These are phyloP conservation scores for Allantophomopsis cytisporea DNA, from an alignment of 2,329 filamentous ascomycete genomes.

Conservation along the genomic window DNA sequence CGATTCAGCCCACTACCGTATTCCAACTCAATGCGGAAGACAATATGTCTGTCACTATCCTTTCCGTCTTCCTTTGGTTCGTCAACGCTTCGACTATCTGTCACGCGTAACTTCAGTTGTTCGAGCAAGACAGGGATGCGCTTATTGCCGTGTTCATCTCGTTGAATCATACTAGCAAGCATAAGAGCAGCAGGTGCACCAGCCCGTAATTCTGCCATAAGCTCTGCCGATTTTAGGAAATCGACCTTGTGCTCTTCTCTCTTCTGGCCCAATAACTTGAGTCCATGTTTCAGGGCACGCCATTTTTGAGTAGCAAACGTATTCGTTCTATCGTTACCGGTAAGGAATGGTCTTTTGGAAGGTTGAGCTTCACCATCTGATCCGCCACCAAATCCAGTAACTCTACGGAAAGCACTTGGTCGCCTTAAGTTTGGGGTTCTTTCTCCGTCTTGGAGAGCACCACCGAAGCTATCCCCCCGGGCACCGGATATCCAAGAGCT, in stretches of 20 bases:
- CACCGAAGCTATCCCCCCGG: slow-evolving; percentile 30
- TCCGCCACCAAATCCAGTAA: slow-evolving; percentile 50
- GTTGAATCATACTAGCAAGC: slow-evolving; percentile 92
- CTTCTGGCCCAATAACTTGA: slow-evolving; percentile 66
- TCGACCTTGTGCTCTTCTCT: slow-evolving; percentile 79
- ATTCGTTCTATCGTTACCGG: slow-evolving; percentile 48
- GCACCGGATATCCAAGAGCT: slow-evolving; percentile 33
- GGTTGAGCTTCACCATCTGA: slow-evolving; percentile 47
- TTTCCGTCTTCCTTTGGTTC: slow-evolving; percentile 18
- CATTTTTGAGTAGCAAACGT: slow-evolving; percentile 74
- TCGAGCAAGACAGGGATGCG: slow-evolving; percentile 90
- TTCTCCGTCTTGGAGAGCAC: slow-evolving; percentile 39
- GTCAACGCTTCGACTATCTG: slow-evolving; percentile 61
- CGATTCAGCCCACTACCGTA: slow-evolving; percentile 91
- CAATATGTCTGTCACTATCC: slow-evolving; percentile 55
- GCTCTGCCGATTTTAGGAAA: slow-evolving; percentile 86
- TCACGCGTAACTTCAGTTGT: slow-evolving; percentile 80
- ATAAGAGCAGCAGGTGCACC: slow-evolving; percentile 89
- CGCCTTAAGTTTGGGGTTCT: slow-evolving; percentile 37
- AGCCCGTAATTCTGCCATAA: slow-evolving; percentile 89
- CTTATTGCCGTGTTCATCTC: slow-evolving; percentile 91
- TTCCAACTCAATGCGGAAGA: slow-evolving; percentile 86
- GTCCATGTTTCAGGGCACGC: slow-evolving; percentile 81
- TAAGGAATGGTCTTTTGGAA: slow-evolving; percentile 42
- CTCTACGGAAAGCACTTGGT: slow-evolving; percentile 48